Base-by-base conservation (phyloP, 2,329 filamentous ascomycete genomes). In the Tolypocladium pustulatum region DNA sequence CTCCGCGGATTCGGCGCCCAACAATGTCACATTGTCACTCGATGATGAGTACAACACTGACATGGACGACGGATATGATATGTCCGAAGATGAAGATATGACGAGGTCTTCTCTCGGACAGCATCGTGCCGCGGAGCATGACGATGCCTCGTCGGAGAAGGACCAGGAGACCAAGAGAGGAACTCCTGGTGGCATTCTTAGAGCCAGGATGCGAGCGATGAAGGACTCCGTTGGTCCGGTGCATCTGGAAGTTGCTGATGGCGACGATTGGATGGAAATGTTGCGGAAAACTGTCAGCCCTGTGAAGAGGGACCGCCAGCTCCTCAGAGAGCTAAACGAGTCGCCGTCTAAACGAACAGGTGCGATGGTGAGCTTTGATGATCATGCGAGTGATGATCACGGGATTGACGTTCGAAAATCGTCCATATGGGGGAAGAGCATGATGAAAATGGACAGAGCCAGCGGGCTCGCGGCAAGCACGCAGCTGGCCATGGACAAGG, bases 211-310 rank as follows among this genome's bases (percentile, higher is more conserved):
- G 79, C 81, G 83, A 69, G 83, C 83, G 41, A 76, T 83, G 67
- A 86, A 85, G 72, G 80, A 79, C 62, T 81, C 81, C 25, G 78
- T 75, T 61, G 82, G 81, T 34, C 84, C 85, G 30, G 70, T 81
- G 30, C 83, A 80, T 64, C 75, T 84, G 57, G 82, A 85, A 62
- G 82, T 88, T 60, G 78, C 82, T 40, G 81, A 83, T 63, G 89
- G 87, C 57, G 90, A 92, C 60, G 89, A 96, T 70, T 99, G 94
- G 94, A 88, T 91, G 65, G 89, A 94, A 65, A 92, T 97, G 76
- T 80, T 99, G 63, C 90, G 91, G 71, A 91, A 91, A 65, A 97
- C 94, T 7, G 91, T 97, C 65, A 96, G 91, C 68, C 93, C 94
- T 7, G 86, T 90, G 69, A 97, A 97, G 77, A 88, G 94, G 68